These are phyloP conservation scores for Steccherinum ochraceum DNA, from an alignment of 768 basidiomycete genomes.

Conservation along the genomic window DNA sequence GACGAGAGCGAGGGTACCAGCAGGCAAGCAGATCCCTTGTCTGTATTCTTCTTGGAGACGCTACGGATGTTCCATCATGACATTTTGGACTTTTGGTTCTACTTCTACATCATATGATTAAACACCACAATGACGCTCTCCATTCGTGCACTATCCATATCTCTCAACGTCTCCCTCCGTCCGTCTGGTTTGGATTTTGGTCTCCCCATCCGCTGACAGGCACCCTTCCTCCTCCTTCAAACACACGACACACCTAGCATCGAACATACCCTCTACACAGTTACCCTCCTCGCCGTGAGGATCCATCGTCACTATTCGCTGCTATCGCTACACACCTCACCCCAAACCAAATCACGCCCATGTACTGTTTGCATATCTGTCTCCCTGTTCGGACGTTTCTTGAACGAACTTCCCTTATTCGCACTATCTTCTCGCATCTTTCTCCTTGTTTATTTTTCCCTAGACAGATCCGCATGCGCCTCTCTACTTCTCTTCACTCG, in stretches of 20 bases:
- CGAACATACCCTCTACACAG: neutral
- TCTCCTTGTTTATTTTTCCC: too few relatives aligned
- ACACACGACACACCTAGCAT: neutral
- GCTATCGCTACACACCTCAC: neutral
- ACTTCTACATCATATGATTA: too few relatives aligned
- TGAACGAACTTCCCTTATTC: neutral
- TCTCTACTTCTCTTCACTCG: neutral
- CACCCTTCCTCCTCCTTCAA: neutral
- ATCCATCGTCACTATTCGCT: neutral
- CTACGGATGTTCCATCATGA: neutral
- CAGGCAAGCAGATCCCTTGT: neutral
- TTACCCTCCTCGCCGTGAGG: neutral
- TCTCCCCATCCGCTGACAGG: neutral
- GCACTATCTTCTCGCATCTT: neutral
- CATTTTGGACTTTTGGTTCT: neutral
- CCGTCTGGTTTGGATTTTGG: neutral
- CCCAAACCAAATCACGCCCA: neutral
- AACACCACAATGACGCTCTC: neutral
- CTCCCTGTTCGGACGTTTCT: neutral
- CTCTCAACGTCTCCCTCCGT: neutral
- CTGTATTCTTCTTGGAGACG: neutral
- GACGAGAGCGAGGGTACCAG: too few relatives aligned
- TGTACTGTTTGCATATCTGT: neutral
- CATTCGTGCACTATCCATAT: neutral
- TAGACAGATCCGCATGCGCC: neutral